phyloP scores from a whole-genome alignment of 306 rosid genomes.

The Spatholobus suberectus region DNA sequence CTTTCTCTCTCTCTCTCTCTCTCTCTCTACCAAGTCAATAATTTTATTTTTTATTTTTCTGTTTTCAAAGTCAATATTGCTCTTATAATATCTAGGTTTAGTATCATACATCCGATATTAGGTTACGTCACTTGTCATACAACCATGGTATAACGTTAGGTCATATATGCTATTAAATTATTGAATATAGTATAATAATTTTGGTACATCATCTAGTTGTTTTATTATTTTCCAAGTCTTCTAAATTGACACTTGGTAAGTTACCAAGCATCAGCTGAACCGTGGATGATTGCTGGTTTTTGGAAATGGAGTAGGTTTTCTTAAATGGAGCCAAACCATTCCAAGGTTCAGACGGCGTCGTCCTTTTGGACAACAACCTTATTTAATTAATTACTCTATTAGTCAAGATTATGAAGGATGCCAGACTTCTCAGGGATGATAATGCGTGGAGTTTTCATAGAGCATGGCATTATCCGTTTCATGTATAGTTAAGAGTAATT shows the following conservation, averaged over 20 bases:
- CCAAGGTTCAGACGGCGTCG: not conserved
- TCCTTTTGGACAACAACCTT: not conserved
- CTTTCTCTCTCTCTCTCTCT: too few species aligned
- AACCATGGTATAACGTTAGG: not conserved
- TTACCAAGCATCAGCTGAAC: not conserved
- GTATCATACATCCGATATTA: not conserved
- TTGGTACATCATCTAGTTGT: not conserved
- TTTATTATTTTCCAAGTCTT: not conserved
- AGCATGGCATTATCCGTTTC: not conserved
- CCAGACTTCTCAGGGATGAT: not conserved
- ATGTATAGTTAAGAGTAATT: not conserved
- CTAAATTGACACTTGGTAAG: not conserved
- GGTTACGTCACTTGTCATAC: not conserved
- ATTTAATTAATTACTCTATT: not conserved
- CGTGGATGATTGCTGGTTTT: not conserved
- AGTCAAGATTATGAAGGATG: constrained; percentile 4
- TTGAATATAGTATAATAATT: not conserved
- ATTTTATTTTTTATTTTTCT: not conserved
- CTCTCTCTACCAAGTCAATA: not conserved
- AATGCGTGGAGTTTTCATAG: not conserved
- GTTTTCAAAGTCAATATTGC: not conserved
- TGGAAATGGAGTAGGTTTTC: not conserved
- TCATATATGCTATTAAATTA: too few species aligned
- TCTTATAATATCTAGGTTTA: not conserved
- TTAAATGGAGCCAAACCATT: not conserved